Evolutionary conservation across 2,329 filamentous ascomycete species (phyloP), one percentile per base, ranked within the genome.

Genomic region (Calonectria pteridis): DNA sequence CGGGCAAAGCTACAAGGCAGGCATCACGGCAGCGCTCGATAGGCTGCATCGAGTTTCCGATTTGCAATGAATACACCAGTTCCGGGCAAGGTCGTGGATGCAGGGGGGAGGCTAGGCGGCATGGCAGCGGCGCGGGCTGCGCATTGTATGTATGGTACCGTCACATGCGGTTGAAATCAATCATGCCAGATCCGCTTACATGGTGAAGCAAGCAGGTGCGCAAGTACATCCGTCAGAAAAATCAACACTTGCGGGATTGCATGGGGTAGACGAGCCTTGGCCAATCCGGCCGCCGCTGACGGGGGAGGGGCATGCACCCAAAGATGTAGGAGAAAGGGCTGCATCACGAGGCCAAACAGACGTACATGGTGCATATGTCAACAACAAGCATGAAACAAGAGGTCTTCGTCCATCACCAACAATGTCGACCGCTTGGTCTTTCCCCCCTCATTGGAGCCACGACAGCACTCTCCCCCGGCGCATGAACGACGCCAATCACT

Each of bases 391-490:
- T 70, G 73, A 75, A 69, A 69, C 72, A 73, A 68, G 31, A 63
- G 66, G 43, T 73, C n/a, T n/a, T 62, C 59, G 20, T 13, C 66
- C 72, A 64, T 70, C 59, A 46, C 43, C 58, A 66, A 65, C 62
- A 16, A n/a, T n/a, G n/a, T n/a, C n/a, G n/a, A n/a, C n/a, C n/a
- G n/a, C n/a, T n/a, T n/a, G n/a, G n/a, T n/a, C n/a, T n/a, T n/a
- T n/a, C n/a, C n/a, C n/a, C 18, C 62, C 51, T 67, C 33, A 80
- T 74, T 80, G 78, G 78, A 76, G 76, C 78, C 78, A 80, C 78
- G 78, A 79, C 78, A 80, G 53, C 69, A 66, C 63, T 65, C 20
- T 20, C 65, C 66, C 35, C 40, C 33, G 69, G 74, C 74, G 74
- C 76, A 78, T 78, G 73, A 75, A 71, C 49, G 46, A 68, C 67